Base-by-base conservation (phyloP, 2,329 filamentous ascomycete species). In the Alternaria consortialis region DNA sequence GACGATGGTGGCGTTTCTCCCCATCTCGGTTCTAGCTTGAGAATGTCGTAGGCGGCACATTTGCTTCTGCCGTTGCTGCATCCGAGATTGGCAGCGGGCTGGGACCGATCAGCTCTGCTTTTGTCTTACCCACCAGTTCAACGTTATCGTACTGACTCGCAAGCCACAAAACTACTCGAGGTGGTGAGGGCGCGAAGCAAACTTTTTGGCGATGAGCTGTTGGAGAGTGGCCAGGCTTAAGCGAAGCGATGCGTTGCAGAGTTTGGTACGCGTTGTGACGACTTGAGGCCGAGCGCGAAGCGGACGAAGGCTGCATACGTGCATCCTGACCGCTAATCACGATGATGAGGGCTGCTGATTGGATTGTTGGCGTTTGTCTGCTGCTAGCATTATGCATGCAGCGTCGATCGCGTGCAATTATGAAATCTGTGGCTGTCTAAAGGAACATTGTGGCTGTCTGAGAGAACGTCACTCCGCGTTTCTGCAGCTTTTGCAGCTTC, bases 381-480 rank as follows among this genome's bases (percentile, higher is more conserved):
- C 34, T 39, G 13, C 23, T 40, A 55, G 60, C 56, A 62, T 43
- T 15, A 60, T 53, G 56, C 47, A 53, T 51, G 53, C 48, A 56
- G 17, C 12, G 56, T 31, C 31, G 46, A 43, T 56, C 52, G 46
- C 32, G 31, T 36, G n/a, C 44, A n/a, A 29, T 56, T 42, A 34
- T n/a, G 23, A 50, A 46, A 42, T 39, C 31, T 42, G 46, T 43
- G 40, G 42, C 34, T 39, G 7, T 51, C 37, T 31, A 27, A 25
- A 56, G 17, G 13, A 42, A 42, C 13, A 32, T 8, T 58, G 71
- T 73, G 71, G 71, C 70, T 72, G 68, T 70, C 67, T 73, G 70
- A 67, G 64, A 68, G 25, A 48, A 64, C 70, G 71, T 73, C 71
- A 71, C 63, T 29, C 17, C 46, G 62, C 55, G 12, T 58, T 32